phyloP scores from a whole-genome alignment of 192 early-diverging fungal species.

The Backusella morwellensis region DNA sequence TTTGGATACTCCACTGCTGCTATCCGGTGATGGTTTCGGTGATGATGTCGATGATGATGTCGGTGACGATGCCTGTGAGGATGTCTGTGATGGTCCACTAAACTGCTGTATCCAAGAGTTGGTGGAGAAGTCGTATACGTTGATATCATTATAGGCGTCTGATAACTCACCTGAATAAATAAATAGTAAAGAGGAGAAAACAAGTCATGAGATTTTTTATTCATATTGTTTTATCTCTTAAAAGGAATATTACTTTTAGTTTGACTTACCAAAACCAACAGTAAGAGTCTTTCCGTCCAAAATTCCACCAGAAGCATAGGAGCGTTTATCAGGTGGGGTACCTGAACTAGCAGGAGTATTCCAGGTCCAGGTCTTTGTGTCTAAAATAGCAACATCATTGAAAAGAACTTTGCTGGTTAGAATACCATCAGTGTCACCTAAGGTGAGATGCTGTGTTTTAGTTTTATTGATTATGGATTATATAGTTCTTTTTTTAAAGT shows the following conservation, averaged over 20 bases:
- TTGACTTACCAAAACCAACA: slow-evolving; percentile 28
- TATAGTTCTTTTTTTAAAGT: neutral
- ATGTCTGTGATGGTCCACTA: no score
- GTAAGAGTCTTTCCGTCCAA: slow-evolving; percentile 24
- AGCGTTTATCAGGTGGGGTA: slow-evolving; percentile 25
- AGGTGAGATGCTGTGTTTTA: neutral
- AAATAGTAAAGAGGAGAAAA: neutral
- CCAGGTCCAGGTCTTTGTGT: slow-evolving; percentile 33
- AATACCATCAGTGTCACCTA: slow-evolving; percentile 18
- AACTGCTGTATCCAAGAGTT: slow-evolving; percentile 23
- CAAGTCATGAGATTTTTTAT: neutral
- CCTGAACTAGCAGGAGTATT: slow-evolving; percentile 8
- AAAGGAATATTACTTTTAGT: neutral
- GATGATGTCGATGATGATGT: no score
- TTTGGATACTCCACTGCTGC: neutral
- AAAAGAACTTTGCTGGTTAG: slow-evolving; percentile 4
- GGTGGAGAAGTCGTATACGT: slow-evolving; percentile 11
- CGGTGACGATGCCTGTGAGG: no score
- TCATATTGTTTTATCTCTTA: neutral
- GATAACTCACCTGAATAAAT: slow-evolving; percentile 15
- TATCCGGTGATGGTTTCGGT: no score
- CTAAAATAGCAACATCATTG: slow-evolving; percentile 20
- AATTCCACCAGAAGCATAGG: slow-evolving; percentile 25
- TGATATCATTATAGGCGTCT: slow-evolving; percentile 32
- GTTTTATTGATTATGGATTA: neutral